Evolutionary conservation across 2,329 filamentous ascomycete species (phyloP), one percentile per base, ranked within the genome.

Genomic region (Curvularia lunata): DNA sequence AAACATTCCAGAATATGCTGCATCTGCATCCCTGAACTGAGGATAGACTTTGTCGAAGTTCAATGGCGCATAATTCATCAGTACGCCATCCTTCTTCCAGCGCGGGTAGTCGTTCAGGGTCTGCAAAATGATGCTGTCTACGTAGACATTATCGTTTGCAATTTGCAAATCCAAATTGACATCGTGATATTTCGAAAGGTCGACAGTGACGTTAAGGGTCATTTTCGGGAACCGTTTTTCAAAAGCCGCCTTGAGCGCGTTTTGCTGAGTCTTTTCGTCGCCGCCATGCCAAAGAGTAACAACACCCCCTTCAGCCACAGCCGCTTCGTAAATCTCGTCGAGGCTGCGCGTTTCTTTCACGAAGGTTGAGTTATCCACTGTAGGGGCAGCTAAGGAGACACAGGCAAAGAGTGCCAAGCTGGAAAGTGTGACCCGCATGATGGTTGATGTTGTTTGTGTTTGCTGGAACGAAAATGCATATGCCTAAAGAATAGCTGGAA

Each of bases 111-210:
- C 82, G 13, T 84, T 78, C 9, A 84, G 63, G 0, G 83, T 84
- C 64, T 85, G 84, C 3, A 85, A 66, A 5, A 79, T 75, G 43
- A 80, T 70, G 60, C 78, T 79, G 65, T 86, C 84, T 18, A 75
- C 66, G 13, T 72, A 69, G 19, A 73, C 58, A 37, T 69, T 65
- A 9, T 65, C 50, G 25, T 55, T 60, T 3, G 76, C 78, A 1
- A 84, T 68, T 54, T 82, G 80, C 37, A 77, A 67, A 61, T 86
- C 82, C 6, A 85, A 62, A 25, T 72, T 73, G 18, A 64, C 73
- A 54, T 84, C 80, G 61, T 83, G 83, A 60, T 85, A 86, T 63
- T 85, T 86, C 57, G 83, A 84, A 0, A 85, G 66, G 56, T 85
- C 83, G 42, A 85, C 81, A 0, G 83, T 85, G 34, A 84, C 48